Base-by-base conservation (phyloP, 306 rosid genomes). In the Cicer judaicum region DNA sequence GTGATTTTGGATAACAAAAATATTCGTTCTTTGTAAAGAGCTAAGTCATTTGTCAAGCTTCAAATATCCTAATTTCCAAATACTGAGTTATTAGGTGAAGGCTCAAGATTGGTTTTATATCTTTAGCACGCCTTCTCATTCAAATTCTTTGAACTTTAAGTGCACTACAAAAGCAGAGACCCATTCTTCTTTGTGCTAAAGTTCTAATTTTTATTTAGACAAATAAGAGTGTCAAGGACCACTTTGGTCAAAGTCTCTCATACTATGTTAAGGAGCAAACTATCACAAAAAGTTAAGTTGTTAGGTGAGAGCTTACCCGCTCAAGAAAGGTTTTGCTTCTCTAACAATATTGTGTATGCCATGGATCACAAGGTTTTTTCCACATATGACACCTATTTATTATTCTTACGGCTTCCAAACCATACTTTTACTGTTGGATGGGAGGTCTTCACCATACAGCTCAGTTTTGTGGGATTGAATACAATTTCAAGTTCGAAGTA, bases 41-140 rank as follows among this genome's bases (percentile, higher is more conserved):
- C 64, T 40, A 19, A 38, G 39, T 8, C 64, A 60, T 40, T 38
- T 18, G 56, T 39, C 56, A 48, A 46, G 53, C 70, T 16, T 38
- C 67, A 36, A 59, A 34, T 13, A 56, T 41, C 54, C 79, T 7
- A 52, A 75, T 16, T 41, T 43, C 79, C 13, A 52, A 75, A 64
- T 21, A 44, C 47, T 64, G 49, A 40, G 8, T 11, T 19, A 38
- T 49, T 38, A 63, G 64, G 63, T 5, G 61, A 63, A 50, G 54
- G 55, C 18, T 64, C 46, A 13, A 64, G 7, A 52, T 38, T 38
- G 16, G 64, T 64, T 64, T 75, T 49, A 52, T 13, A 40, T 64
- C 36, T 34, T 29, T 50, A 64, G 47, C 18, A 34, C 0, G 34
- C 40, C 8, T 18, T 50, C 59, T 65, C 13, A 42, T 18, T 11